A percentile compares a stretch with the other conserved stretches of the same genome.
These are phyloP conservation scores for Macrotyloma uniflorum DNA, from an alignment of 306 rosid genomes.

Conservation along the genomic window DNA sequence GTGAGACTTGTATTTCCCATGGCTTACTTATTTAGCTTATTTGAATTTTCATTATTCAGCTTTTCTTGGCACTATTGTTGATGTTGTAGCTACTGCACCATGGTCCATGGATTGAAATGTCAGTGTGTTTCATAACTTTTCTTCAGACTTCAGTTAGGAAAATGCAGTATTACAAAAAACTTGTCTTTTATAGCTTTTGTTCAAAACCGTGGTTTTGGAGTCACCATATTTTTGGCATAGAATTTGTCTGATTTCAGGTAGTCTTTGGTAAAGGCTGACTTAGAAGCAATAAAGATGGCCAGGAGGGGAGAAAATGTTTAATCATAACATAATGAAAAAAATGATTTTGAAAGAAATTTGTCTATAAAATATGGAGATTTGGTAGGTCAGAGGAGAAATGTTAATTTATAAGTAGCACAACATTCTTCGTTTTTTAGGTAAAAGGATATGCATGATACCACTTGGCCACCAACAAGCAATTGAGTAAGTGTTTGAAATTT, in stretches of 20 bases:
- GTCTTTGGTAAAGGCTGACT: no score
- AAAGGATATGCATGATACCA: neutral
- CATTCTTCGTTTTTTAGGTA: neutral
- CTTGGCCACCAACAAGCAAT: neutral
- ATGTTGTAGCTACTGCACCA: constrained; percentile 20
- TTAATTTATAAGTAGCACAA: no score
- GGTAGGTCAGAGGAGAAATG: no score
- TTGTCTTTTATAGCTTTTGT: neutral
- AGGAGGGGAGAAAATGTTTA: no score
- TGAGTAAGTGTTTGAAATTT: neutral
- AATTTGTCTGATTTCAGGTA: neutral
- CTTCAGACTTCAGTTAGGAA: neutral
- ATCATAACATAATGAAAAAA: no score
- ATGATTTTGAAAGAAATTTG: no score
- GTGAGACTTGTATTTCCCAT: constrained; percentile 54
- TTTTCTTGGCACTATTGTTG: constrained; percentile 10
- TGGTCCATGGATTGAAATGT: neutral
- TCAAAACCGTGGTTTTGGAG: neutral
- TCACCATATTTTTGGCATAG: neutral
- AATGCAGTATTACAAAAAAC: neutral
- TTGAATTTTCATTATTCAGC: constrained; percentile 13
- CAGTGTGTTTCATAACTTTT: neutral
- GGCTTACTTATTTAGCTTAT: constrained; percentile 30
- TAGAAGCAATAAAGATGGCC: no score
- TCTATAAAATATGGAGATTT: no score